Evolutionary conservation across 2,329 filamentous ascomycete species (phyloP).

Genomic region (Stagonosporopsis tanaceti): DNA sequence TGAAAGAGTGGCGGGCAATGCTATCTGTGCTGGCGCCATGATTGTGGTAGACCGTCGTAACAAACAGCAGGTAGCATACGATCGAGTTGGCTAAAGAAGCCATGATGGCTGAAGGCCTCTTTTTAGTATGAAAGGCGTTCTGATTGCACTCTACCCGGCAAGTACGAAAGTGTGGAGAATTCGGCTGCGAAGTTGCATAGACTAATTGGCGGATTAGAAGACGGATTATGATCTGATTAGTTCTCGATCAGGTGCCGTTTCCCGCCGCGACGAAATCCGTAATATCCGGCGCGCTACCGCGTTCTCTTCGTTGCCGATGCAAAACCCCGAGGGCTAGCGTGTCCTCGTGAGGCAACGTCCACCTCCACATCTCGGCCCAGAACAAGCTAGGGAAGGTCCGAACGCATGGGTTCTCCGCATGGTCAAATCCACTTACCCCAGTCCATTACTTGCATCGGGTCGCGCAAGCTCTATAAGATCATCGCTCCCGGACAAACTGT

Average conservation of each 20-base stretch:
- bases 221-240: neutral
- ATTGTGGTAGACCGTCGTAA: neutral
- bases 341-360: neutral
- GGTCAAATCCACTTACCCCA: neutral
- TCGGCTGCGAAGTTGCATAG: no score
- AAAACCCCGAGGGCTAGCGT: neutral
- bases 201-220: no score
- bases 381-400: neutral
- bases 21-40: slow-evolving; percentile 34
- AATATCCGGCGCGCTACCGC: neutral
- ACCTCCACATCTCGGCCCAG: neutral
- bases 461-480: slow-evolving; percentile 11
- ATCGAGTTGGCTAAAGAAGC: neutral
- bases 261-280: neutral
- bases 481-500: neutral
- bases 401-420: slow-evolving; percentile 13
- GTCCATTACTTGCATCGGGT: neutral
- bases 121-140: neutral
- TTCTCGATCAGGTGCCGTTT: neutral
- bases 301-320: neutral
- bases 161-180: neutral
- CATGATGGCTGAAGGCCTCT: neutral
- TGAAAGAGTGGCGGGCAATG: slow-evolving; percentile 18
- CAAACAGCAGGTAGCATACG: neutral
- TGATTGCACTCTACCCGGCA: neutral